Percentiles rank a stretch among this genome's conserved stretches.
Conservation (phyloP, 768 basidiomycete genomes). For the Floccularia luteovirens region DNA sequence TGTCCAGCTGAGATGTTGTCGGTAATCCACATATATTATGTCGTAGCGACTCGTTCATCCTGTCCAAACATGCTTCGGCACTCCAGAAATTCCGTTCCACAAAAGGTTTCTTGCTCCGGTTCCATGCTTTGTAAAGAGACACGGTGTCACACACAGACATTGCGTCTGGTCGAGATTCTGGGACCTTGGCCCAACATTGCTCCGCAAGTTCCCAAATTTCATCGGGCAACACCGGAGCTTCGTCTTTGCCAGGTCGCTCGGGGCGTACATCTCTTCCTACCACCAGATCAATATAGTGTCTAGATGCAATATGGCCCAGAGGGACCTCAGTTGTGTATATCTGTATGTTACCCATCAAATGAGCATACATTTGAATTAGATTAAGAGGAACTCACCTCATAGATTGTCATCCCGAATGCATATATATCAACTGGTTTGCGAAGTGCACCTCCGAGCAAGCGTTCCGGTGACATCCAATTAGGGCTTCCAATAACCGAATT, state of each 20-base stretch:
- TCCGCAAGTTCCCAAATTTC: conserved; percentile 6
- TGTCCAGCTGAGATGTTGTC: no score
- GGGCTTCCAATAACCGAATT: conserved; percentile 13
- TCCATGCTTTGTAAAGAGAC: no score
- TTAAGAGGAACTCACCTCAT: conserved; percentile 33
- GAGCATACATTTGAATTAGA: conserved; percentile 10
- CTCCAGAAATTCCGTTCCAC: no score
- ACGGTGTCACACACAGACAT: neutral
- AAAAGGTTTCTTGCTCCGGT: no score
- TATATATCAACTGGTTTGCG: conserved; percentile 29
- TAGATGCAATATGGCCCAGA: neutral
- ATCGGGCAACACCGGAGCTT: conserved; percentile 5
- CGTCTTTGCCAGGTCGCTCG: conserved; percentile 2
- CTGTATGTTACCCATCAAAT: neutral
- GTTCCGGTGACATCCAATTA: conserved; percentile 44
- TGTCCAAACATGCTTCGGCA: no score
- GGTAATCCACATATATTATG: no score
- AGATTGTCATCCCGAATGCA: conserved; percentile 29
- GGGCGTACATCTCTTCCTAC: conserved; percentile 3
- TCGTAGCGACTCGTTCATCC: no score
- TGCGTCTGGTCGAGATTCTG: conserved; percentile 1
- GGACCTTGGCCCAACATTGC: conserved; percentile 5
- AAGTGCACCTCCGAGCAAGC: conserved; percentile 15
- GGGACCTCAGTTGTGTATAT: neutral
- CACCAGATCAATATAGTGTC: neutral